A percentile compares a stretch with the other conserved stretches of the same genome.
These are phyloP conservation scores for Xylaria sp. DNA, from an alignment of 2,329 filamentous ascomycete species.

Conservation along the genomic window DNA sequence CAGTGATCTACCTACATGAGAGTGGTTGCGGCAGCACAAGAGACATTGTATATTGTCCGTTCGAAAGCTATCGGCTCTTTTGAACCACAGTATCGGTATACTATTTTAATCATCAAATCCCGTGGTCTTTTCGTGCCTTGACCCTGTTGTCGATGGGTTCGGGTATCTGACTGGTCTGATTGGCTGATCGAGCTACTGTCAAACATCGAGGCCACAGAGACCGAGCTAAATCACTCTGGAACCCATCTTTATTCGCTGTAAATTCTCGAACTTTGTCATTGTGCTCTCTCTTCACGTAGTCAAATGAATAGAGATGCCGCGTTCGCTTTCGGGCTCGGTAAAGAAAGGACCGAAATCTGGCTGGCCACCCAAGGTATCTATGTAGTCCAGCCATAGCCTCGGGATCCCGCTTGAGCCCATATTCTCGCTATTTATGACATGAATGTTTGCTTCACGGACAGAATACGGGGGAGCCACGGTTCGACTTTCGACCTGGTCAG, in stretches of 20 bases:
- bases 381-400: conserved; percentile 20
- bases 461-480: conserved; percentile 2
- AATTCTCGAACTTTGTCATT: conserved; percentile 11
- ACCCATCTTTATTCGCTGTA: conserved; percentile 11
- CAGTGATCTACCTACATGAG: conserved; percentile 31
- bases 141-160: conserved; percentile 30
- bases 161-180: conserved; percentile 33
- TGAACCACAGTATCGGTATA: conserved; percentile 12
- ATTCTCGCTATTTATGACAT: conserved; percentile 30
- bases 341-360: conserved; percentile 33
- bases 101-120: conserved; percentile 37
- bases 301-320: conserved; percentile 4
- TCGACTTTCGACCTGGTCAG: conserved; percentile 21
- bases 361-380: conserved; percentile 15
- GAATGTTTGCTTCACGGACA: background rate
- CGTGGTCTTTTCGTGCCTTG: conserved; percentile 24
- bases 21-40: conserved; percentile 49
- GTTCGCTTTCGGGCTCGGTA: conserved; percentile 33
- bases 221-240: conserved; percentile 10
- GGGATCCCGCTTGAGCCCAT: conserved; percentile 19
- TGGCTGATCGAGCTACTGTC: conserved; percentile 28
- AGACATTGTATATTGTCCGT: conserved; percentile 45
- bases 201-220: conserved; percentile 29
- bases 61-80: conserved; percentile 3
- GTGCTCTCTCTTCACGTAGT: background rate